phyloP scores from a whole-genome alignment of 176 grass and related monocot genomes.

The Bromus sterilis region DNA sequence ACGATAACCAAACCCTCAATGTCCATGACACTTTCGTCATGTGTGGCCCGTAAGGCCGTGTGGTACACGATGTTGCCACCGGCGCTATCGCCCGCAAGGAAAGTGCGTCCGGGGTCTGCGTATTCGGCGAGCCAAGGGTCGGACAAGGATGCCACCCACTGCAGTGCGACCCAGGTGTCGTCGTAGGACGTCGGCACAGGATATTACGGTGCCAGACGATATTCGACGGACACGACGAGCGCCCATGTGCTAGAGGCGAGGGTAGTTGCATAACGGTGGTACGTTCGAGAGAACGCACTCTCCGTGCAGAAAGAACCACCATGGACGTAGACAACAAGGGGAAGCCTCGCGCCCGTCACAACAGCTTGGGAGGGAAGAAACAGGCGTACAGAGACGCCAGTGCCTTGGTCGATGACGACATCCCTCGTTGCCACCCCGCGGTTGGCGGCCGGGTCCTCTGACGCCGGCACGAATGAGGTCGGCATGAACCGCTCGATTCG shows the following conservation, averaged over 20 bases:
- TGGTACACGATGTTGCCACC: not conserved
- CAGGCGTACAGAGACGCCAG: not conserved
- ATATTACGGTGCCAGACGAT: conserved; percentile 33
- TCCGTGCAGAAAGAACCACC: conserved; percentile 17
- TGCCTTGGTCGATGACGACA: not conserved
- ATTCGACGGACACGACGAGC: conserved; percentile 1
- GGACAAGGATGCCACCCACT: not conserved
- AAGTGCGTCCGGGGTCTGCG: not conserved
- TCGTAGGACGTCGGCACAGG: conserved; percentile 23
- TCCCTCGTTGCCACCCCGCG: conserved; percentile 3
- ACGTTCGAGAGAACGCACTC: conserved; percentile 11
- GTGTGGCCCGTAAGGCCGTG: not conserved
- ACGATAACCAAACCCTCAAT: not conserved
- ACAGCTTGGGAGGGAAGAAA: not conserved
- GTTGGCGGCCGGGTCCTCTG: not conserved
- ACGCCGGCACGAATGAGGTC: not conserved
- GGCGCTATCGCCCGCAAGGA: not conserved
- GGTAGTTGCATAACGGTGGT: conserved; percentile 29
- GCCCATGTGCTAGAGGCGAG: conserved; percentile 15
- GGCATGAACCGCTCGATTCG: not conserved
- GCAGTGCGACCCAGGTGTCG: conserved; percentile 12
- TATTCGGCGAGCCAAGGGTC: not conserved
- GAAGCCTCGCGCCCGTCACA: not conserved
- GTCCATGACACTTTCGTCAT: not conserved
- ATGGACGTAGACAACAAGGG: conserved; percentile 45